Percentiles rank a stretch among this genome's conserved stretches.
Conservation (phyloP, 208 protist species). For the Trypanosoma congolense region DNA sequence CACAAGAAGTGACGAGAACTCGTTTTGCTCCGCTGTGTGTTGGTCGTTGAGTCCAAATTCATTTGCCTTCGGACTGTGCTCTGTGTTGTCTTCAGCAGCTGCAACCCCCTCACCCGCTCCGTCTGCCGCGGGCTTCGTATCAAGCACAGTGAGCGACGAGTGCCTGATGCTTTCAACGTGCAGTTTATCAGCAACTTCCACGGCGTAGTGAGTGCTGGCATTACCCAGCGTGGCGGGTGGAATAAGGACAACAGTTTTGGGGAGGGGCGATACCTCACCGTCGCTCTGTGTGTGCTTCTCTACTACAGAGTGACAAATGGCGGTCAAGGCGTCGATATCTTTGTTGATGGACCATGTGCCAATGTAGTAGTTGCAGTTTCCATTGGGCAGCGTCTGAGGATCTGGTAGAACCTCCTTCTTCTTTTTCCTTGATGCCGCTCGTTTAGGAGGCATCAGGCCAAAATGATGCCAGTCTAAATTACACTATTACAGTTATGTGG, state of each 20-base stretch:
- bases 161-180: slow-evolving; percentile 51
- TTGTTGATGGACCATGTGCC: slow-evolving; percentile 68
- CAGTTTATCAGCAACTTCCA: slow-evolving; percentile 47
- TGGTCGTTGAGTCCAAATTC: not conserved
- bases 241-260: slow-evolving; percentile 61
- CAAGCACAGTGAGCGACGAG: no score
- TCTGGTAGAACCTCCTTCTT: slow-evolving; percentile 71
- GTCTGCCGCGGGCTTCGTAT: no score
- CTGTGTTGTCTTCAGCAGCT: slow-evolving; percentile 18
- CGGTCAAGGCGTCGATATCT: slow-evolving; percentile 45
- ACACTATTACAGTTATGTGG: no score
- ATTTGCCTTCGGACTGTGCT: not conserved
- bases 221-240: slow-evolving; percentile 5
- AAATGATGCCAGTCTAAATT: no score
- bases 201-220: slow-evolving; percentile 8
- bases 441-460: slow-evolving; percentile 29
- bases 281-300: slow-evolving; percentile 46
- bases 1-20: slow-evolving; percentile 7
- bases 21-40: slow-evolving; percentile 17
- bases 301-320: slow-evolving; percentile 37
- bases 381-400: slow-evolving; percentile 47
- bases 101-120: no score
- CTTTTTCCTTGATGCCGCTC: slow-evolving; percentile 27
- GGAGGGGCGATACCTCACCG: slow-evolving; percentile 40
- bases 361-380: slow-evolving; percentile 60